Evolutionary conservation across 2,329 filamentous ascomycete genomes (phyloP), one percentile per base, ranked within the genome.

Genomic region (Rhinocladiella similis): DNA sequence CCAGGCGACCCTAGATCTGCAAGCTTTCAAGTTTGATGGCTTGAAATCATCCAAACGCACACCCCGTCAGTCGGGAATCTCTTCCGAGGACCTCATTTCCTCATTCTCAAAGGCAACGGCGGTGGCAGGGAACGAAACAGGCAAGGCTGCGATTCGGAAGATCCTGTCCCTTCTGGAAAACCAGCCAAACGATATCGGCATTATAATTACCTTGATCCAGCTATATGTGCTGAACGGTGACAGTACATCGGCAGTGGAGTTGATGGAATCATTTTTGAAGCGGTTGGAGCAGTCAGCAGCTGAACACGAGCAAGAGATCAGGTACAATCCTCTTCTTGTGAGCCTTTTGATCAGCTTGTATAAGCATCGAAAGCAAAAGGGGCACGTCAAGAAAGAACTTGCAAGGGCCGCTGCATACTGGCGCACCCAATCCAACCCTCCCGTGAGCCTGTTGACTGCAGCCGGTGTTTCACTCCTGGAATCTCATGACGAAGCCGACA

Each of bases 321-420:
- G 92, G 10, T 94, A 87, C 70, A 87, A 90, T 22, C 93, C 94
- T 0, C 93, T 93, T 2, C 78, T 99, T 1, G 82, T 97, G 25
- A 91, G 90, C 0, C 79, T 93, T 1, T 79, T 89, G 2, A 87
- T 96, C 9, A 86, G 89, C 1, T 79, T 99, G 0, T 94, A 96
- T 73, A 84, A 84, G 65, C 77, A 81, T 1, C 87, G 94, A 70
- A 87, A 88, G 38, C 88, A 91, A 35, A 87, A 87, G 63, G 76
- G 80, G 20, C 85, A 89, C 27, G 85, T 89, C 59, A 89, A 89
- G 60, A 74, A 77, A 5, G 89, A 94, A 68, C 79, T 97, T 16
- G 83, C 86, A 57, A 89, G 88, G 71, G 91, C 93, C 16, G 90
- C 91, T 10, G 78, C 81, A 13, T 87, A 95, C 74, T 97, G 94